Evolutionary conservation across 768 basidiomycete species (phyloP).

Genomic region (Kwoniella sp.): DNA sequence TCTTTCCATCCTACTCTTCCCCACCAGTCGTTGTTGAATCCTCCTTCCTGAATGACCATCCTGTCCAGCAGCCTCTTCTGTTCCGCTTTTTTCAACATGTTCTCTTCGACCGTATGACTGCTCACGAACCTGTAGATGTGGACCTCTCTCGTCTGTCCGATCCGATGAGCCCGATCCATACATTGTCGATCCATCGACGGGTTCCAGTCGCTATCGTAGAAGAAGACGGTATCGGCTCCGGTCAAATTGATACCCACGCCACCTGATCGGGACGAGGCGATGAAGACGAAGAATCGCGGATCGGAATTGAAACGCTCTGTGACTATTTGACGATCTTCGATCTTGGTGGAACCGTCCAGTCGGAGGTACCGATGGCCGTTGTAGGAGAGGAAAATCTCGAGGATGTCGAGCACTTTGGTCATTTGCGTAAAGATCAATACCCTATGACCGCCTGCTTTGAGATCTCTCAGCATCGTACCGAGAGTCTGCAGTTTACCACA

Average conservation of each 20-base stretch:
- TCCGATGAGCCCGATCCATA: conserved; percentile 59
- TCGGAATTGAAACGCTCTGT: conserved; percentile 60
- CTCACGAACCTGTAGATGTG: conserved; percentile 90
- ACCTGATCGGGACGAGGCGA: conserved; percentile 58
- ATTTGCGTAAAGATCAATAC: conserved; percentile 96
- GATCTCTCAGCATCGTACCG: conserved; percentile 74
- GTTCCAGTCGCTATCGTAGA: conserved; percentile 60
- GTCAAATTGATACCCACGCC: conserved; percentile 83
- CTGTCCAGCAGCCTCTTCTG: conserved; percentile 91
- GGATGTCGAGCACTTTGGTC: conserved; percentile 89
- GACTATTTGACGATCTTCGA: conserved; percentile 73
- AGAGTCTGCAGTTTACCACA: conserved; percentile 92
- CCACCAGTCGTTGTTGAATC: conserved; percentile 65
- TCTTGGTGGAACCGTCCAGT: conserved; percentile 92
- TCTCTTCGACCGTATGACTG: conserved; percentile 81
- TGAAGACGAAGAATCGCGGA: conserved; percentile 58
- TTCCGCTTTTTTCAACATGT: conserved; percentile 94
- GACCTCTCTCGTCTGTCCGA: conserved; percentile 62
- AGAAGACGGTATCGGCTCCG: conserved; percentile 60
- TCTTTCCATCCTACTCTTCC: conserved; percentile 74
- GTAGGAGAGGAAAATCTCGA: conserved; percentile 88
- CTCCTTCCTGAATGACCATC: conserved; percentile 88
- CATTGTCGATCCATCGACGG: conserved; percentile 60
- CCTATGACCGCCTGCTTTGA: conserved; percentile 84
- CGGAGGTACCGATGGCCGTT: conserved; percentile 91